phyloP scores from a whole-genome alignment of 345 rosid species.

The Brassica napus region Da-Ae NC_063448.1:48658001-48658500 shows the following conservation, averaged over 20 bases:
- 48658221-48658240: neutral
- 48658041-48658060: neutral
- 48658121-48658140: slow-evolving; percentile 66
- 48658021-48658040: neutral
- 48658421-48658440: neutral
- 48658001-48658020: neutral
- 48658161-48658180: slow-evolving; percentile 52
- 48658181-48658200: neutral
- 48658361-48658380: slow-evolving; percentile 42
- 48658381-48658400: neutral
- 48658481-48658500: neutral
- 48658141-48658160: slow-evolving; percentile 78
- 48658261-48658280: slow-evolving; percentile 57
- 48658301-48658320: slow-evolving; percentile 79
- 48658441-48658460: neutral
- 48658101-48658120: slow-evolving; percentile 57
- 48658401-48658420: neutral
- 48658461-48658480: neutral
- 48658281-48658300: slow-evolving; percentile 67
- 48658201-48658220: slow-evolving; percentile 5
- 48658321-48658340: slow-evolving; percentile 82
- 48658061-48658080: slow-evolving; percentile 66
- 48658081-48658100: slow-evolving; percentile 56
- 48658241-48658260: slow-evolving; percentile 84
- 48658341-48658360: slow-evolving; percentile 76